phyloP scores from a whole-genome alignment of 345 rosid genomes.

The Conringia planisiliqua region DNA sequence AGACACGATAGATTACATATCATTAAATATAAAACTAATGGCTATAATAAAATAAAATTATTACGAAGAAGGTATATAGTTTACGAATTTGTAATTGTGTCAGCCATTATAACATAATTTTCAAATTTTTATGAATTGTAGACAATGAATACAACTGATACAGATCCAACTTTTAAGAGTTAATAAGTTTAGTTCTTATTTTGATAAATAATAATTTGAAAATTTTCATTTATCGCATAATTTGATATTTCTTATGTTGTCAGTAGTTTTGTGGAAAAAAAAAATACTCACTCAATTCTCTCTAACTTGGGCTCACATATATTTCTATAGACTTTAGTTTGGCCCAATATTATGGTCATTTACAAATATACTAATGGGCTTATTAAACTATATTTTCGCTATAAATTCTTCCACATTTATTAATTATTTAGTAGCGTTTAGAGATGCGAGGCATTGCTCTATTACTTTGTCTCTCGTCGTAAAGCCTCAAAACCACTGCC shows the following conservation, averaged over 20 bases:
- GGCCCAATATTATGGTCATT: background rate
- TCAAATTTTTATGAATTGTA: background rate
- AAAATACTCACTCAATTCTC: background rate
- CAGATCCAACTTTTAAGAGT: background rate
- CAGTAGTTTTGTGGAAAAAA: background rate
- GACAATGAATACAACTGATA: background rate
- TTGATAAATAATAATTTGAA: background rate
- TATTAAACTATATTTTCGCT: slow-evolving; percentile 4
- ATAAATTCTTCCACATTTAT: background rate
- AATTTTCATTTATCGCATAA: background rate
- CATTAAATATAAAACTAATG: background rate
- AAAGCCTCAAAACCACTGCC: slow-evolving; percentile 71
- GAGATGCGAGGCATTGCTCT: slow-evolving; percentile 80
- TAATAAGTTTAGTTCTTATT: background rate
- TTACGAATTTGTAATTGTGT: background rate
- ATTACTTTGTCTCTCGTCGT: slow-evolving; percentile 61
- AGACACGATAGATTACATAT: background rate
- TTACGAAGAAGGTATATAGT: background rate
- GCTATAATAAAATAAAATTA: background rate
- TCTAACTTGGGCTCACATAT: slow-evolving; percentile 18
- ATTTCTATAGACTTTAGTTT: background rate
- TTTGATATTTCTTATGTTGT: background rate
- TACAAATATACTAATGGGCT: background rate
- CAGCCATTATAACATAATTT: background rate
- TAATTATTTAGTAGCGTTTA: slow-evolving; percentile 44